Base-by-base conservation (phyloP, 345 rosid genomes). In the Camelina laxa region DNA sequence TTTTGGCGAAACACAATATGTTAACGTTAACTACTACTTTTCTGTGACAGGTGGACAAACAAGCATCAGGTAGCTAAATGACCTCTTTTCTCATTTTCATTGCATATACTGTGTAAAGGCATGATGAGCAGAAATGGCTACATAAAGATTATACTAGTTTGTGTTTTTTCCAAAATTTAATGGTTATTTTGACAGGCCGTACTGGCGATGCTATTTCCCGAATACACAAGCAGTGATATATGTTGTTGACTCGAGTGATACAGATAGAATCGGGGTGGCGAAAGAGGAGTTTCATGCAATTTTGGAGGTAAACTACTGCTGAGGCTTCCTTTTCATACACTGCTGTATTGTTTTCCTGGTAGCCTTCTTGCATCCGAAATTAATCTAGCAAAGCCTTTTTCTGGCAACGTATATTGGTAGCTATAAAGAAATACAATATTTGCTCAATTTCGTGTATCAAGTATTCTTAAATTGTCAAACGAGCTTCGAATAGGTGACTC, bases 121-220 rank as follows among this genome's bases (percentile, higher is more conserved):
- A 31, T 20, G 35, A 17, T 41, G 71, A 64, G 0, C 16, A 17
- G 7, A 47, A 33, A 14, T 56, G 71, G 64, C 20, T 24, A 20
- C 64, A 57, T 36, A 60, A 58, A 66, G 51, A 45, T 7, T 47
- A 35, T 20, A 33, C 19, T 48, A 27, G 45, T 67, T 15, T 35
- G 21, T 67, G 11, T 45, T 35, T 30, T 3, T 44, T 20, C 7
- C 16, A 30, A 9, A 31, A 3, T 2, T 20, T 65, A 39, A 27
- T 84, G 78, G 42, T 48, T 39, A 12, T 70, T 27, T 53, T 62
- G 63, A 60, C 87, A 87, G 92, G 82, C 89, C 92, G 60, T 84
- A 86, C 66, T 88, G 92, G 92, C 81, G 90, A 75, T 88, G 90
- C 71, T 88, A 86, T 82, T 87, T 84, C 60, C 88, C 87, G 4